Percentiles rank a stretch among this genome's conserved stretches.
These are phyloP conservation scores for Ustilago curta DNA, from an alignment of 1,284 basidiomycete species.

Conservation along the genomic window DNA sequence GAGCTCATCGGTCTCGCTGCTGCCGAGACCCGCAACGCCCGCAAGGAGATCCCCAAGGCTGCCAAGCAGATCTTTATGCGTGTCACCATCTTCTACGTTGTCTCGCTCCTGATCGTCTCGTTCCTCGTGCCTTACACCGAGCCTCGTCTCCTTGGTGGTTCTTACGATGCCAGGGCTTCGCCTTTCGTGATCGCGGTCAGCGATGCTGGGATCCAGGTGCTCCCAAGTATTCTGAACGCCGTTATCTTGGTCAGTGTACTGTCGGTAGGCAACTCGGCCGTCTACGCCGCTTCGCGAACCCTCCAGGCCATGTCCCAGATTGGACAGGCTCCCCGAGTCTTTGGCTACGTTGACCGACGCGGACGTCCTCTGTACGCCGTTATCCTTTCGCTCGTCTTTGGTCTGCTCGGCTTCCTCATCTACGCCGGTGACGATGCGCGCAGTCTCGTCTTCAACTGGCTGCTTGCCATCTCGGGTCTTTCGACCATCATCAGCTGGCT, in stretches of 20 bases:
- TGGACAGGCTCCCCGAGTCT: conserved; percentile 71
- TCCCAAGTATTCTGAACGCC: conserved; percentile 72
- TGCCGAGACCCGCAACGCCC: conserved; percentile 74
- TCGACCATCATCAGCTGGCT: conserved; percentile 72
- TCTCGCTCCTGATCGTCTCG: conserved; percentile 75
- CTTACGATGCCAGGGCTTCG: conserved; percentile 70
- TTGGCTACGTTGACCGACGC: conserved; percentile 72
- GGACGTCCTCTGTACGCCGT: conserved; percentile 72
- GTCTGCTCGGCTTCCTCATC: conserved; percentile 67
- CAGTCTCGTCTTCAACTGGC: conserved; percentile 71
- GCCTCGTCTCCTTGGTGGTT: conserved; percentile 54
- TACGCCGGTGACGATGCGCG: conserved; percentile 68
- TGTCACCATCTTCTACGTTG: conserved; percentile 73
- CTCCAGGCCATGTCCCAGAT: conserved; percentile 66
- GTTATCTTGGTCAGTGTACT: conserved; percentile 71
- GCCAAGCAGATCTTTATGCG: conserved; percentile 72
- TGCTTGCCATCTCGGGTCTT: conserved; percentile 72
- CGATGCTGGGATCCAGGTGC: conserved; percentile 70
- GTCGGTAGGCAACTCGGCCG: conserved; percentile 70
- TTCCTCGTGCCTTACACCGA: conserved; percentile 71
- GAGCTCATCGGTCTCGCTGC: conserved; percentile 77
- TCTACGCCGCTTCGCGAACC: conserved; percentile 69
- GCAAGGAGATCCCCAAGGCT: conserved; percentile 72
- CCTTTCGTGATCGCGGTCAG: conserved; percentile 73
- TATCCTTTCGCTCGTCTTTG: conserved; percentile 58